phyloP scores from a whole-genome alignment of 257 asterid species.

The Nicotiana knightiana region DNA sequence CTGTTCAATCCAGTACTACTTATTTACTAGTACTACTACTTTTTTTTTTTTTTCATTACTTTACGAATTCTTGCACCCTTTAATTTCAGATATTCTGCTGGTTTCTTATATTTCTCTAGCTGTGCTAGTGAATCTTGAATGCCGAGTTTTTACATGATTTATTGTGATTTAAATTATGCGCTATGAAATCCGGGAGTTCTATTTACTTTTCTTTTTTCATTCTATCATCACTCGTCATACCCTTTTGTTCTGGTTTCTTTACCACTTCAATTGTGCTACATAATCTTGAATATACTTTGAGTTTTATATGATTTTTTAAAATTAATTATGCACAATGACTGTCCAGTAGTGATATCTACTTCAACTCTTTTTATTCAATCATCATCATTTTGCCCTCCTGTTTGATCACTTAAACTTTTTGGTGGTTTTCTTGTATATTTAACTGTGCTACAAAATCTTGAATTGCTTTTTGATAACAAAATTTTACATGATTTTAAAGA shows the following conservation, averaged over 20 bases:
- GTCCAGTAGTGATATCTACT: neutral
- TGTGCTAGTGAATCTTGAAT: neutral
- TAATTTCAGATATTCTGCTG: neutral
- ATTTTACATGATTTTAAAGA: neutral
- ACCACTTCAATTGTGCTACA: neutral
- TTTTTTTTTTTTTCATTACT: neutral
- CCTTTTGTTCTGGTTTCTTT: neutral
- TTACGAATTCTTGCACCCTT: neutral
- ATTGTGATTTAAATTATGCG: neutral
- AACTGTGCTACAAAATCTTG: neutral
- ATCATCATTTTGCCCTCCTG: neutral
- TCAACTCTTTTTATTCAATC: neutral
- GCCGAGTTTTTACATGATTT: neutral
- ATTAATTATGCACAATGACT: neutral
- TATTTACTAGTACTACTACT: neutral
- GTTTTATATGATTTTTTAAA: neutral
- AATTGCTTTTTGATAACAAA: neutral
- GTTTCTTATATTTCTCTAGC: neutral
- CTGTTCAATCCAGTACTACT: conserved; percentile 56
- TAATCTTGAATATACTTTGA: neutral
- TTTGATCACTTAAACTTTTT: neutral
- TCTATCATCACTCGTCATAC: neutral
- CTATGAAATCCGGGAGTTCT: neutral
- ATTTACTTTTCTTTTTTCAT: conserved; percentile 1
- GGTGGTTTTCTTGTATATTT: neutral